Base-by-base conservation (phyloP, 495 filamentous ascomycete genomes). In the Cudoniella acicularis region DNA sequence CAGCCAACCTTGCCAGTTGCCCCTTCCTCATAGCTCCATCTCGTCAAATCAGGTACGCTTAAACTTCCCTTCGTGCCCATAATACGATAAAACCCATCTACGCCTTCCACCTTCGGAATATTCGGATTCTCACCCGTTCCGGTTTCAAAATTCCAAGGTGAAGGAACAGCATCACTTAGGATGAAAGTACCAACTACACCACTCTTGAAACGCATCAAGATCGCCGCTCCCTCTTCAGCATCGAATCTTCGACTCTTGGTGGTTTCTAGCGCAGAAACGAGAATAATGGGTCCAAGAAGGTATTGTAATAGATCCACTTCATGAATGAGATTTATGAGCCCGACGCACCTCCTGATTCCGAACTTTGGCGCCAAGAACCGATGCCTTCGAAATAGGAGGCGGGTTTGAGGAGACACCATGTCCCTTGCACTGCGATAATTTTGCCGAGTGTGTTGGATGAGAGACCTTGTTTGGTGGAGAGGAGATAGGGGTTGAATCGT, bases 241-340 rank as follows among this genome's bases (percentile, higher is more conserved):
- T 73, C 70, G 61, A 79, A 75, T 0, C 65, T 54, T 0, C 81
- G 73, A 50, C 77, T 74, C 1, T 74, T 72, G 2, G 60, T n/a
- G 0, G 73, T 78, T 18, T 64, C 52, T 63, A 85, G 78, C 0
- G 80, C 83, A 49, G 77, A 73, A 0, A 85, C 75, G 1, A 76
- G 69, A 3, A 70, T 62, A 36, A 85, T 79, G 0, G 80, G 74
- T 0, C 83, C 83, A 43, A 85, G 74, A 4, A 86, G 66, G 66
- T 80, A 78, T 48, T 84, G 81, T 59, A 86, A 70, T 2, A 81
- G 67, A 61, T 86, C 83, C 43, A 85, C 71, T 49, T 86, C 83
- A 61, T 85, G 83, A 24, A 85, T 74, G 18, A 85, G 69, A 63
- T 86, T 85, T 52, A 85, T 82, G 17, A 77, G 65, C n/a, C 84